Evolutionary conservation across 2,329 filamentous ascomycete species (phyloP).

Genomic region (Fusarium multiceps): DNA sequence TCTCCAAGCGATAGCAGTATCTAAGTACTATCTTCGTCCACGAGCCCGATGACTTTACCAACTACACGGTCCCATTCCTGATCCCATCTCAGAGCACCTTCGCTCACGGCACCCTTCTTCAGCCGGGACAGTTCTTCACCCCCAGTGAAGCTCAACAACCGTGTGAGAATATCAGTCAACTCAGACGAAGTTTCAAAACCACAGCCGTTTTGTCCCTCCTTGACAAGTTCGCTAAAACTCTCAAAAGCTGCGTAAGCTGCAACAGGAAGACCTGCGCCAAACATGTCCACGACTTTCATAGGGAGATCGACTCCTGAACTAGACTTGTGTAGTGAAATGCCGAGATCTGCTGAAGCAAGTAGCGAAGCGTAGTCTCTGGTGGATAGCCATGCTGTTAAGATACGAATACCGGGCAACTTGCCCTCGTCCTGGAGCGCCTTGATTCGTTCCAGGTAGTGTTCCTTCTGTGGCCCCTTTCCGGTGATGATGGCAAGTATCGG

Average conservation of each 20-base stretch:
- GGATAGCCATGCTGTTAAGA: constrained; percentile 86
- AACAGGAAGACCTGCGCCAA: constrained; percentile 91
- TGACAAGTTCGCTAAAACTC: constrained; percentile 91
- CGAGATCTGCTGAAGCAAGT: constrained; percentile 86
- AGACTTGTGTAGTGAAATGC: constrained; percentile 91
- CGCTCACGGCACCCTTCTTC: constrained; percentile 75
- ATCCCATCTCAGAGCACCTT: constrained; percentile 85
- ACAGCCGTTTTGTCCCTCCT: constrained; percentile 84
- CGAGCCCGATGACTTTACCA: constrained; percentile 73
- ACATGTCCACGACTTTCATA: constrained; percentile 99
- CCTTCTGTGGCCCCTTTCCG: constrained; percentile 88
- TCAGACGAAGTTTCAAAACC: constrained; percentile 81
- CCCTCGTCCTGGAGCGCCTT: constrained; percentile 67
- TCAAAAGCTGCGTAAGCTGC: constrained; percentile 87
- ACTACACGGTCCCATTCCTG: constrained; percentile 92
- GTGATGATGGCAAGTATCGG: constrained; percentile 93
- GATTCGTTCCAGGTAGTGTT: constrained; percentile 77
- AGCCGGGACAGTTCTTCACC: constrained; percentile 67
- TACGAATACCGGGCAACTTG: constrained; percentile 74
- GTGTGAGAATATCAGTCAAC: constrained; percentile 70
- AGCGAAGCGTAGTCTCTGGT: constrained; percentile 86
- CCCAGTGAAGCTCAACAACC: constrained; percentile 68
- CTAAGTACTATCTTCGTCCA: constrained; percentile 33
- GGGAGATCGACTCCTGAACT: constrained; percentile 95
- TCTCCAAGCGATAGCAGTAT: neutral